Evolutionary conservation across 345 rosid species (phyloP), one percentile per base, ranked within the genome.

Genomic region (Ricinus communis): DNA sequence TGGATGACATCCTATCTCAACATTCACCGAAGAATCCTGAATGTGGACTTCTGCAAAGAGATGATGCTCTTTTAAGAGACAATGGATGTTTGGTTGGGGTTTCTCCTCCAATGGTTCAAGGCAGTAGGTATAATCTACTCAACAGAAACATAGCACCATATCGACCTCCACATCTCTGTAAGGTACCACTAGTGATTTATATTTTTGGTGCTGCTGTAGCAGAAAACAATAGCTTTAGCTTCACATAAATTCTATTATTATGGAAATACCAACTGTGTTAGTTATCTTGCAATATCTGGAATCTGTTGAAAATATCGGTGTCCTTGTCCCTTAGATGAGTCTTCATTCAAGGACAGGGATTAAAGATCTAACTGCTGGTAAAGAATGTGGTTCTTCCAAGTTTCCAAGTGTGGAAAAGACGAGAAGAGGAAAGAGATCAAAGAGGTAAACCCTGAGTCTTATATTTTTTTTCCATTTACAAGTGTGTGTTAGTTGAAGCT

Each of bases 131-230:
- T 66, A 24, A 68, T 41, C 79, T 73, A 8, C 79, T 74, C 64
- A 79, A 53, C 57, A 50, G 71, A 57, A 73, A 79, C 51, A 40
- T 15, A 18, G 36, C 67, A 54, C 78, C 76, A 28, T 80, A 80
- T 70, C 74, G 54, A 28, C 83, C 80, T 62, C 83, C 82, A 16
- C 80, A 75, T 41, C 68, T 75, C 46, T 66, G 10, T 33, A 77
- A 75, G 84, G 86, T 66, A 50, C 14, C 5, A 65, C 24, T 40
- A 10, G 21, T 40, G 43, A 45, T 60, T 33, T 51, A 5, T 43
- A 21, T 4, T 72, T n/a, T 50, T 64, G 41, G 18, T 66, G 31
- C 28, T 27, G 46, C 57, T 66, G 52, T 61, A 61, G 30, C 69
- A 33, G 45, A 50, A 52, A 5, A 6, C 14, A 56, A 33, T 30